Conservation (phyloP, 2,329 filamentous ascomycete genomes). For the Orbilia brochopaga region DNA sequence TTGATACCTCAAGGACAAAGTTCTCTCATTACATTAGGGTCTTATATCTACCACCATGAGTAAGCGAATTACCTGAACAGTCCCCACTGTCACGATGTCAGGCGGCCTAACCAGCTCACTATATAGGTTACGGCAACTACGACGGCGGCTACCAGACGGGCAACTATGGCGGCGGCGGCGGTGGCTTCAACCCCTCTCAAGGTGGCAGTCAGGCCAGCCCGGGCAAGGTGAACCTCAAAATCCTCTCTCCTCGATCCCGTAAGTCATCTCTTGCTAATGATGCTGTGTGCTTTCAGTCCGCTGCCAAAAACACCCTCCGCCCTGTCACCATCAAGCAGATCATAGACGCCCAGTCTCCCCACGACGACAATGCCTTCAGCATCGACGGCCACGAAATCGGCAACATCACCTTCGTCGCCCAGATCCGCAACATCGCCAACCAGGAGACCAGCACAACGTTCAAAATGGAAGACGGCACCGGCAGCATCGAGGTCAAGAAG, state of each 20-base stretch:
- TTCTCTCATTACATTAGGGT: no score
- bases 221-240: conserved; percentile 49
- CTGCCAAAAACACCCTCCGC: conserved; percentile 70
- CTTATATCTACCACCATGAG: conserved; percentile 16
- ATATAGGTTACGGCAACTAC: conserved; percentile 51
- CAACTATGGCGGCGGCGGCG: conserved; percentile 49
- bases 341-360: conserved; percentile 77
- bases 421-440: conserved; percentile 83
- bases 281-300: conserved; percentile 6
- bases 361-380: conserved; percentile 76
- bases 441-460: conserved; percentile 92
- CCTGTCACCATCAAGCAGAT: conserved; percentile 97
- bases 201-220: conserved; percentile 53
- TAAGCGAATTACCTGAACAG: not conserved
- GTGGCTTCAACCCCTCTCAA: conserved; percentile 53
- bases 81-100: not conserved
- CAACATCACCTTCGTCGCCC: conserved; percentile 83
- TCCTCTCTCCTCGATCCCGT: not conserved
- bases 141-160: conserved; percentile 49
- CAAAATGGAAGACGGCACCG: conserved; percentile 93
- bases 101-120: not conserved
- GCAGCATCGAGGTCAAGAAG: conserved; percentile 85
- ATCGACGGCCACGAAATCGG: conserved; percentile 75
- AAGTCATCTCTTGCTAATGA: not conserved
- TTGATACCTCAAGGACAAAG: not conserved